Evolutionary conservation across 2,329 filamentous ascomycete genomes (phyloP), one percentile per base, ranked within the genome.

Genomic region (Sclerotinia spermophila): DNA sequence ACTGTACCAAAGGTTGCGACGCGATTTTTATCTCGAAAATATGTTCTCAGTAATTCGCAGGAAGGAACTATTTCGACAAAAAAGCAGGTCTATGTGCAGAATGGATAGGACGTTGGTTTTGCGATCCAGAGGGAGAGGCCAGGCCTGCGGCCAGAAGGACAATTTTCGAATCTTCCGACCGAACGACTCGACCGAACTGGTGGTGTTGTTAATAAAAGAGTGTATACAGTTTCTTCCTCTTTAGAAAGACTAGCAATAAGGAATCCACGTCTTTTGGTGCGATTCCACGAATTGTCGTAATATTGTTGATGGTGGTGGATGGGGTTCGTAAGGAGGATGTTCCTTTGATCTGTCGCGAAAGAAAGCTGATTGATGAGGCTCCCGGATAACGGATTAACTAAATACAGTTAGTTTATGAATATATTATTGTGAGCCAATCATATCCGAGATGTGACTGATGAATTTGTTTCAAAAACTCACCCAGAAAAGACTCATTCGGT

Each of bases 211-310:
- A 71, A 59, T 59, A 71, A 76, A 78, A 67, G 75, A 76, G 71
- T 74, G 75, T 76, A 67, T 45, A 64, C 71, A 72, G 68, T 68
- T 73, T 79, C 77, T 78, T 78, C 71, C 75, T 74, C 73, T 71
- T 48, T 70, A 76, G 77, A 78, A 79, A 79, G 76, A 74, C 73
- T 68, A 72, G 72, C 72, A 48, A 67, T 72, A 71, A 73, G 77
- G 77, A 78, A 79, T 77, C 74, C 78, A 78, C 79, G 78, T 75
- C 76, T 69, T 48, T 68, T 74, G 75, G 78, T 76, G 79, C 78
- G 73, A 78, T 78, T 77, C 79, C 78, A 65, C 60, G 65, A 65
- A 71, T 71, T 71, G 71, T 71, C 58, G 74, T 68, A 55, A 61
- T 68, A 38, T 53, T 59, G 65, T 72, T 73, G 72, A 65, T 69